phyloP scores from a whole-genome alignment of 495 filamentous ascomycete genomes.

The Penicillium bialowiezense region DNA sequence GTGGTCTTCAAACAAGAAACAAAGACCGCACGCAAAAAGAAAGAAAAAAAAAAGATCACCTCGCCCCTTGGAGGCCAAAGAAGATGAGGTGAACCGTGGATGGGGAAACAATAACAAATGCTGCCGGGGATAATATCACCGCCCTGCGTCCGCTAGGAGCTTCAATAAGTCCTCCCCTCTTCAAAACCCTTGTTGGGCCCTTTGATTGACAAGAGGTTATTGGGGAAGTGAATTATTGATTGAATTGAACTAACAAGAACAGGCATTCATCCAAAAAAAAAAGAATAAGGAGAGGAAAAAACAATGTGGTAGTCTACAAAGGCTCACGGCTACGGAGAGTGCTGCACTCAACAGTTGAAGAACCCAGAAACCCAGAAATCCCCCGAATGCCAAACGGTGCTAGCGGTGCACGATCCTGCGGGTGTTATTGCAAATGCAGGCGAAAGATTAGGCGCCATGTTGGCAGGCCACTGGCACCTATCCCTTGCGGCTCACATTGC shows the following conservation, averaged over 20 bases:
- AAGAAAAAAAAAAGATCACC: constrained; percentile 3
- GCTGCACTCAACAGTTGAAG: too few species aligned
- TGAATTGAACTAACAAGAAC: too few species aligned
- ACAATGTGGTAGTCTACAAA: too few species aligned
- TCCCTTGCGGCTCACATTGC: constrained; percentile 33
- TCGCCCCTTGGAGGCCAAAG: constrained; percentile 19
- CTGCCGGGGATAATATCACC: constrained; percentile 19
- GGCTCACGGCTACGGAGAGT: too few species aligned
- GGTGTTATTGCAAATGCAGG: constrained; percentile 13
- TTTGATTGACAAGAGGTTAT: too few species aligned
- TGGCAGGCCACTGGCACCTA: constrained; percentile 7
- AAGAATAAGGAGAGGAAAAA: neutral
- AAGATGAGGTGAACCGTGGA: constrained; percentile 14
- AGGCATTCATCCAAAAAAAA: neutral
- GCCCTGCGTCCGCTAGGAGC: constrained; percentile 23
- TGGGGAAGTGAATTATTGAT: too few species aligned
- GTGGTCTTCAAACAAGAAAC: constrained; percentile 8
- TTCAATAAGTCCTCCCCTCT: constrained; percentile 11
- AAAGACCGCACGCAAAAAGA: constrained; percentile 17
- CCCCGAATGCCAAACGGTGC: neutral
- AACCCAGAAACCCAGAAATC: too few species aligned
- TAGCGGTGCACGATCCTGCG: constrained; percentile 14
- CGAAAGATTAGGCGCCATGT: constrained; percentile 4
- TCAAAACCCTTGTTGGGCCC: too few species aligned
- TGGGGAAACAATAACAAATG: constrained; percentile 25